These are phyloP conservation scores for Physcomitrellopsis africana DNA, from an alignment of 225 moss, liverwort and hornwort genomes.

Conservation along the genomic window DNA sequence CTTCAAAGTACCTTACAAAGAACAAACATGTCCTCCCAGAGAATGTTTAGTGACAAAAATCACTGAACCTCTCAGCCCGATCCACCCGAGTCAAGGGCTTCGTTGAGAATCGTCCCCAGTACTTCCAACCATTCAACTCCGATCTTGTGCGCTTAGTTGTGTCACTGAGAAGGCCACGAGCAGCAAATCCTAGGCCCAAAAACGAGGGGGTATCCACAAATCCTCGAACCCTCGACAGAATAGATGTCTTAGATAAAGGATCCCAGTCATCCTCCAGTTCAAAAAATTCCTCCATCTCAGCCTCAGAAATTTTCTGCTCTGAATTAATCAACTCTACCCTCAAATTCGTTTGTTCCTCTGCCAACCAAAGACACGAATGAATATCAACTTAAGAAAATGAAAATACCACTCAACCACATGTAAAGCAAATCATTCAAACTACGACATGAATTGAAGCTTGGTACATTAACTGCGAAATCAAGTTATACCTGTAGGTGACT, in stretches of 20 bases:
- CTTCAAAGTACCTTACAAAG: conserved; percentile 18
- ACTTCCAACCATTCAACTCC: conserved; percentile 37
- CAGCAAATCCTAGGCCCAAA: conserved; percentile 93
- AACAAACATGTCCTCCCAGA: conserved; percentile 11
- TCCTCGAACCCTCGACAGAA: conserved; percentile 65
- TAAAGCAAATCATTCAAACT: neutral
- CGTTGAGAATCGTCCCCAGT: conserved; percentile 33
- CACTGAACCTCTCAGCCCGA: conserved; percentile 30
- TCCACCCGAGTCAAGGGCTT: conserved; percentile 22
- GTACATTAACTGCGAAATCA: neutral
- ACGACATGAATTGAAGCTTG: neutral
- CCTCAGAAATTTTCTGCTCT: conserved; percentile 45
- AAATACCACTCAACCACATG: conserved; percentile 3
- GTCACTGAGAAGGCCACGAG: conserved; percentile 65
- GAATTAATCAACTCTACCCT: conserved; percentile 21
- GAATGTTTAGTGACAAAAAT: conserved; percentile 24
- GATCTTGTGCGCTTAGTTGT: conserved; percentile 39
- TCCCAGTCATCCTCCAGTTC: conserved; percentile 56
- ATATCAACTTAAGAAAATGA: conserved; percentile 1
- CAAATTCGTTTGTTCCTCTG: conserved; percentile 34
- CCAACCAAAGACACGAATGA: conserved; percentile 9
- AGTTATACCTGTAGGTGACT: conserved; percentile 31
- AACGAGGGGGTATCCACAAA: conserved; percentile 74
- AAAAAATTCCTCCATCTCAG: conserved; percentile 47
- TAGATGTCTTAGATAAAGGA: conserved; percentile 45